Conservation (phyloP, 1,284 basidiomycete genomes). For the Cryptococcus sp. region DNA sequence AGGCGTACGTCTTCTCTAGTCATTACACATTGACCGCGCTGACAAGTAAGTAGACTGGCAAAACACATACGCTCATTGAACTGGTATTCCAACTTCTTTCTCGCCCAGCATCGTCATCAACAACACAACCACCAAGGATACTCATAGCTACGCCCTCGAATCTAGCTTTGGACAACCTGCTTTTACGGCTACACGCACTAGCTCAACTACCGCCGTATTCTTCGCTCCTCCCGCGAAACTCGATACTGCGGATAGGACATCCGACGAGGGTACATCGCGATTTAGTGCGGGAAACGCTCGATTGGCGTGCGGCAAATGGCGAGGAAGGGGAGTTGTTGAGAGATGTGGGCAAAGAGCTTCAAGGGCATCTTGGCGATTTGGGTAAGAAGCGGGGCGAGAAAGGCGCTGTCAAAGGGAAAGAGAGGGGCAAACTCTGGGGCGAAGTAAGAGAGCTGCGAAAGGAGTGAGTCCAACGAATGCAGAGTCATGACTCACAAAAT, state of each 20-base stretch:
- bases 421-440: constrained; percentile 85
- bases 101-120: constrained; percentile 25
- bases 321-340: constrained; percentile 76
- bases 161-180: constrained; percentile 69
- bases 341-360: constrained; percentile 82
- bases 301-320: constrained; percentile 76
- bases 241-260: constrained; percentile 80
- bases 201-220: constrained; percentile 31
- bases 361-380: constrained; percentile 66
- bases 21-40: constrained; percentile 2
- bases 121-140: constrained; percentile 55
- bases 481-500: neutral
- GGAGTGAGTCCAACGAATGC: constrained; percentile 62
- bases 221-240: constrained; percentile 42
- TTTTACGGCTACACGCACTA: constrained; percentile 66
- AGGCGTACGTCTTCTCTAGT: constrained; percentile 58
- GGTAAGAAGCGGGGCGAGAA: constrained; percentile 76
- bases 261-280: constrained; percentile 86
- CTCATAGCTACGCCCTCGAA: constrained; percentile 57
- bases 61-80: constrained; percentile 89
- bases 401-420: constrained; percentile 60
- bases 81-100: constrained; percentile 78
- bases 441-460: constrained; percentile 86
- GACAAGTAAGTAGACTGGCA: constrained; percentile 63
- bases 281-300: constrained; percentile 78